phyloP scores from a whole-genome alignment of 768 basidiomycete species.

The Pilatotrama ljubarskyi region DNA sequence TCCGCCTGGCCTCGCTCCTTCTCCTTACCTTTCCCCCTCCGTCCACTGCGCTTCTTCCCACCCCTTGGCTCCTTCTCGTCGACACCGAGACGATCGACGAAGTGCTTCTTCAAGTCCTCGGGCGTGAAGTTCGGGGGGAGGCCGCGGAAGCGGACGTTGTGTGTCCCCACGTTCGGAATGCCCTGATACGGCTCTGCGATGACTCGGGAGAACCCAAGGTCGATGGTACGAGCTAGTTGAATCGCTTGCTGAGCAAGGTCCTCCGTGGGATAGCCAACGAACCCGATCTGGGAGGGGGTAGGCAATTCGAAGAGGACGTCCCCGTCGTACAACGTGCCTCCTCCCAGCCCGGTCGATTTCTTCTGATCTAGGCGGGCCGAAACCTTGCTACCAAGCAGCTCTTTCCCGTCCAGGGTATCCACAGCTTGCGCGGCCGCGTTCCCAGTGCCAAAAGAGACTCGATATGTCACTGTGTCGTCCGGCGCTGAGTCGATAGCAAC shows the following conservation, averaged over 20 bases:
- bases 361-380: constrained; percentile 47
- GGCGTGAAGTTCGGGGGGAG: constrained; percentile 48
- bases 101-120: constrained; percentile 35
- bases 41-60: neutral
- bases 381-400: constrained; percentile 41
- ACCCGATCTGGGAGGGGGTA: constrained; percentile 55
- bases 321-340: constrained; percentile 47
- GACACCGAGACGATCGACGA: neutral
- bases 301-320: constrained; percentile 61
- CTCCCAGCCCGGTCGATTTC: constrained; percentile 37
- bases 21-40: neutral
- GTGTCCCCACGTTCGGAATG: constrained; percentile 55
- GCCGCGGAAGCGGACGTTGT: constrained; percentile 60
- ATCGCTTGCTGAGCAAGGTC: constrained; percentile 55
- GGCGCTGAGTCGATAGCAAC: constrained; percentile 23
- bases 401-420: constrained; percentile 47
- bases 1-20: neutral
- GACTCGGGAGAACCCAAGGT: constrained; percentile 43
- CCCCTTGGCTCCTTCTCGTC: neutral
- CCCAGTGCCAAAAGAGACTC: constrained; percentile 49
- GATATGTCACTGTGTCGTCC: constrained; percentile 12
- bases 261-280: constrained; percentile 58
- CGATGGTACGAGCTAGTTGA: constrained; percentile 37
- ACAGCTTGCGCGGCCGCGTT: constrained; percentile 56
- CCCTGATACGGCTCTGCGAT: constrained; percentile 54